Base-by-base conservation (phyloP, 75 land plant genomes). In the Isoetes taiwanensis region DNA sequence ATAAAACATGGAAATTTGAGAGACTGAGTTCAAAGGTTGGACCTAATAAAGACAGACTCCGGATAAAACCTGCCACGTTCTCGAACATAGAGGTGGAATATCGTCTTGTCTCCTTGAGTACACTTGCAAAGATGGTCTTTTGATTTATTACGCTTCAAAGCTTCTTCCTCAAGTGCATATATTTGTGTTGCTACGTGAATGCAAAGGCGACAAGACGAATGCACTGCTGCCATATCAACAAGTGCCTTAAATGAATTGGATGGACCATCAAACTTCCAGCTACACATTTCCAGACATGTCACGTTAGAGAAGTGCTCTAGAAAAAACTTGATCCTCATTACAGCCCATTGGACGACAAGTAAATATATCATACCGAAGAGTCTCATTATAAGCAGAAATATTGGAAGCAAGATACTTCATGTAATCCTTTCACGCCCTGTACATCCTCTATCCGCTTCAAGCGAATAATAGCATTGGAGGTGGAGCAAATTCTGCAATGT, bases 251-350 rank as follows among this genome's bases (percentile, higher is more conserved):
- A 94, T 21, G 90, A 78, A 79, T 84, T 80, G 35, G 99, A 84
- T 52, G 99, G 99, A 10, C 99, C 99, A 20, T 84, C 84, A 62
- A 63, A 81, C 66, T 94, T 94, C 99, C 99, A 94, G 60, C 99
- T 94, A 64, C 42, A 28, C 52, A 67, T 57, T n/a, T n/a, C n/a
- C n/a, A n/a, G n/a, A n/a, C n/a, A 56, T 28, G 14, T 8, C 57
- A 30, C 41, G 9, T 11, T 56, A 30, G 35, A 28, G 11, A 10
- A 9, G 14, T 14, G 39, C 39, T 37, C 39, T 14, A 14, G 12
- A 37, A 14, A 14, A 37, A 37, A 9, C 9, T 37, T 14, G 12
- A 37, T 10, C 14, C 39, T 37, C 39, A 37, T 10, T 37, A 37
- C 39, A 37, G 9, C n/a, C n/a, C n/a, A n/a, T n/a, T n/a, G n/a